Evolutionary conservation across 2,329 filamentous ascomycete species (phyloP).

Genomic region (Fusarium solani-melongenae): DNA sequence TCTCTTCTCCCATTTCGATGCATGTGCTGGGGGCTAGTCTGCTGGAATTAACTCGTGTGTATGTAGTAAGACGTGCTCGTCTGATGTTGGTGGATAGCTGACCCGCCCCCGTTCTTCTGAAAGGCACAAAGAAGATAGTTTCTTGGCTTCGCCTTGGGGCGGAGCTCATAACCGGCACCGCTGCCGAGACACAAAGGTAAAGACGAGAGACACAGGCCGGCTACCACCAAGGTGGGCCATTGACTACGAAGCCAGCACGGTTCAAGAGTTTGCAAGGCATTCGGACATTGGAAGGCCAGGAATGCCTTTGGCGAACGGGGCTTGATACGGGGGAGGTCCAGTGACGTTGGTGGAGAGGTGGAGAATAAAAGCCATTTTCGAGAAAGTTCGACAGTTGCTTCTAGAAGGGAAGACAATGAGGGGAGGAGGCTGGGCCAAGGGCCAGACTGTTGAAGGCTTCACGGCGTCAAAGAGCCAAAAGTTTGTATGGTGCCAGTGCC

Average conservation of each 20-base stretch:
- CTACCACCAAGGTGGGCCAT: neutral
- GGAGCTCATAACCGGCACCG: neutral
- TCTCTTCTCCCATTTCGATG: neutral
- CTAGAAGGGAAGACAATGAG: constrained; percentile 10
- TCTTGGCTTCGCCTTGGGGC: neutral
- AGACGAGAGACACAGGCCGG: neutral
- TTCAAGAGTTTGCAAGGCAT: constrained; percentile 1
- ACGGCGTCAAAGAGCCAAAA: neutral
- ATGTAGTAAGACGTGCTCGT: neutral
- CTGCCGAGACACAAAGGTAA: neutral
- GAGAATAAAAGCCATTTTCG: neutral
- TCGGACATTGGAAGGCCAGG: constrained; percentile 7
- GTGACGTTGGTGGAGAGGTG: neutral
- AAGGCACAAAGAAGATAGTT: neutral
- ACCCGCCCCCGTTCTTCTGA: neutral
- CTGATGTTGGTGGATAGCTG: neutral
- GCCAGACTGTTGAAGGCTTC: neutral
- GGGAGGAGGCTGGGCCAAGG: neutral
- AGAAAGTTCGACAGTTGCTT: constrained; percentile 9
- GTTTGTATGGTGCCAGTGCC: neutral
- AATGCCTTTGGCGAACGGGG: neutral
- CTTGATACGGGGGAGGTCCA: neutral
- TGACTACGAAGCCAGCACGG: neutral
- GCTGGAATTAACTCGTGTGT: neutral
- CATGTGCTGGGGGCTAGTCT: neutral